These are phyloP conservation scores for Patellaria atrata DNA, from an alignment of 495 filamentous ascomycete genomes.

Conservation along the genomic window DNA sequence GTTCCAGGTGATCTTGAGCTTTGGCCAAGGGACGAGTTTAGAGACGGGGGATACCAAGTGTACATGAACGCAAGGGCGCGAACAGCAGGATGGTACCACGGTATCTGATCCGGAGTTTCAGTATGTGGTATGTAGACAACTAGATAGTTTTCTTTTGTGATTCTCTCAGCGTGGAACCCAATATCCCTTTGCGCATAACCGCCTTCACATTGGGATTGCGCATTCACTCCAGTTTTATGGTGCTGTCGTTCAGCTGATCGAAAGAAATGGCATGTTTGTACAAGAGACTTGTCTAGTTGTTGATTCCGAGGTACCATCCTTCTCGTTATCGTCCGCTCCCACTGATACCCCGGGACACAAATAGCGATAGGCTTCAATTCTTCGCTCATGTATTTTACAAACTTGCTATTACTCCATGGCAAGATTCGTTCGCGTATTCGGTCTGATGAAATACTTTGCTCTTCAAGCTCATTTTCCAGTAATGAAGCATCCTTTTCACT, in stretches of 20 bases:
- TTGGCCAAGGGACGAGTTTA: constrained; percentile 18
- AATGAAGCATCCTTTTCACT: constrained; percentile 26
- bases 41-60: constrained; percentile 30
- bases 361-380: constrained; percentile 23
- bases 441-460: background rate
- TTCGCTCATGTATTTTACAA: constrained; percentile 22
- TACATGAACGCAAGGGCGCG: constrained; percentile 61
- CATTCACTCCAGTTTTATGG: background rate
- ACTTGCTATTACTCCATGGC: constrained; percentile 12
- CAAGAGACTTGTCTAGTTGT: constrained; percentile 51
- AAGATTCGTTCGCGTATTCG: background rate
- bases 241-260: constrained; percentile 8
- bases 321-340: constrained; percentile 50
- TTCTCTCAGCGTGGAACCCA: no score
- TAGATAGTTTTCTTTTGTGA: constrained; percentile 32
- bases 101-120: constrained; percentile 42
- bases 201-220: constrained; percentile 9
- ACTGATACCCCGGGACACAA: constrained; percentile 31
- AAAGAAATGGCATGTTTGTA: constrained; percentile 69
- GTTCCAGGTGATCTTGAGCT: constrained; percentile 24
- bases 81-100: constrained; percentile 76
- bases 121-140: constrained; percentile 73
- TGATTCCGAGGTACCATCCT: constrained; percentile 71
- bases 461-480: background rate
- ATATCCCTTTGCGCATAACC: constrained; percentile 5